Percentiles rank a stretch among this genome's conserved stretches.
Evolutionary conservation across 2,329 filamentous ascomycete species (phyloP).

Genomic region (Pseudopithomyces maydicus): DNA sequence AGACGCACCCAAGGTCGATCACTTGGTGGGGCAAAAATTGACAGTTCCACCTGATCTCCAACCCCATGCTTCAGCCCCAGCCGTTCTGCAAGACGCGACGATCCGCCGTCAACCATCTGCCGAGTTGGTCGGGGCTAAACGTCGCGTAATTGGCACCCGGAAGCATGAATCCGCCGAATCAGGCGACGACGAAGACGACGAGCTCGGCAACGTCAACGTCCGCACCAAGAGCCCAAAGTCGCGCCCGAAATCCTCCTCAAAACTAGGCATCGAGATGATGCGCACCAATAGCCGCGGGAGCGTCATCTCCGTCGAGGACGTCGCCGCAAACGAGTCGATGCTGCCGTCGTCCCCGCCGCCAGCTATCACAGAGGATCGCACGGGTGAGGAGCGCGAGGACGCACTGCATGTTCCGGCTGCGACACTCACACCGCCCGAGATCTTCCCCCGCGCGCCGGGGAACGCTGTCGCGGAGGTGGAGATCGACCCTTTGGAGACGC

Average conservation of each 20-base stretch:
- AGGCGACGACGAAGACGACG: conserved; percentile 93
- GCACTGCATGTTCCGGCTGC: conserved; percentile 34
- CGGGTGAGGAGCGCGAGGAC: conserved; percentile 39
- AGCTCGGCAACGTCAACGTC: conserved; percentile 67
- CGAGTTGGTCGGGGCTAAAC: conserved; percentile 75
- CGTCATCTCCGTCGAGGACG: conserved; percentile 57
- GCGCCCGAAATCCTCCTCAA: conserved; percentile 64
- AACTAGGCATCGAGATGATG: conserved; percentile 97
- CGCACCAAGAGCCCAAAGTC: conserved; percentile 57
- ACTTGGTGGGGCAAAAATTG: conserved; percentile 34
- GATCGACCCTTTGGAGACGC: conserved; percentile 44
- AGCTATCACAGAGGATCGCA: conserved; percentile 47
- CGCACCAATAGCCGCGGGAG: conserved; percentile 93
- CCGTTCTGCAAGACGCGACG: conserved; percentile 59
- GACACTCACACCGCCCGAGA: conserved; percentile 56
- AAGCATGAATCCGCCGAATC: conserved; percentile 79
- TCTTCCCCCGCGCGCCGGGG: conserved; percentile 54
- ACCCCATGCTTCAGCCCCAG: conserved; percentile 59
- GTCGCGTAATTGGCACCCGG: conserved; percentile 75
- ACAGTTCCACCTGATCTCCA: conserved; percentile 41
- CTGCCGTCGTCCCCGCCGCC: conserved; percentile 46
- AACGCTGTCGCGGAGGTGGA: conserved; percentile 44
- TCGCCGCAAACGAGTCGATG: conserved; percentile 38
- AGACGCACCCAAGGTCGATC: conserved; percentile 54
- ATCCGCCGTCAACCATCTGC: conserved; percentile 69